Conservation (phyloP, 73 alveolate species). For the Blepharisma stoltei region DNA sequence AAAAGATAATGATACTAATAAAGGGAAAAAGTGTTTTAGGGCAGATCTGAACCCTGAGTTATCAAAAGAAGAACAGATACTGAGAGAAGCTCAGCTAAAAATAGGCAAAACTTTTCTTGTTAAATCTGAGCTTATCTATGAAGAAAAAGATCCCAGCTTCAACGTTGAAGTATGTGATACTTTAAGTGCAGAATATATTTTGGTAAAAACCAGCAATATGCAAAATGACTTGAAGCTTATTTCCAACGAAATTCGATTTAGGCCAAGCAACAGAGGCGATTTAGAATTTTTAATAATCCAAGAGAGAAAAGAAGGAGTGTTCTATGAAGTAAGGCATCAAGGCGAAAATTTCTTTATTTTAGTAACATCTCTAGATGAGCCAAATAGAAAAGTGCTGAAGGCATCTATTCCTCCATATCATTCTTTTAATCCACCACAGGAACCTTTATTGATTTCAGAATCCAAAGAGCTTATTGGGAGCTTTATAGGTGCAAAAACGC, state of each 20-base stretch:
- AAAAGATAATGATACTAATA: neutral
- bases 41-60: slow-evolving; percentile 3
- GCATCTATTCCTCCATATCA: slow-evolving; percentile 17
- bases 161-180: slow-evolving; percentile 1
- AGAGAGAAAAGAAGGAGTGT: slow-evolving; percentile 2
- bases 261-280: slow-evolving; percentile 12
- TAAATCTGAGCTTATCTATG: slow-evolving; percentile 1
- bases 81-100: slow-evolving; percentile 8
- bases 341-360: neutral
- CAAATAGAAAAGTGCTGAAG: slow-evolving; percentile 15
- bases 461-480: neutral
- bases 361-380: neutral
- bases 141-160: neutral
- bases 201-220: neutral
- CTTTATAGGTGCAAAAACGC: neutral
- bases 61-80: slow-evolving; percentile 6
- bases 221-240: neutral
- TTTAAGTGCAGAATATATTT: slow-evolving; percentile 6
- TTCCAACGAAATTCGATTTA: slow-evolving; percentile 4
- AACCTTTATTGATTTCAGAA: neutral
- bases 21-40: neutral
- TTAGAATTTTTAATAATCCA: slow-evolving; percentile 13
- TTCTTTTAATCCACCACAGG: neutral
- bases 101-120: neutral
- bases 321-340: slow-evolving; percentile 24